phyloP scores from a whole-genome alignment of 2,329 filamentous ascomycete genomes.

The Pseudopithomyces chartarum region DNA sequence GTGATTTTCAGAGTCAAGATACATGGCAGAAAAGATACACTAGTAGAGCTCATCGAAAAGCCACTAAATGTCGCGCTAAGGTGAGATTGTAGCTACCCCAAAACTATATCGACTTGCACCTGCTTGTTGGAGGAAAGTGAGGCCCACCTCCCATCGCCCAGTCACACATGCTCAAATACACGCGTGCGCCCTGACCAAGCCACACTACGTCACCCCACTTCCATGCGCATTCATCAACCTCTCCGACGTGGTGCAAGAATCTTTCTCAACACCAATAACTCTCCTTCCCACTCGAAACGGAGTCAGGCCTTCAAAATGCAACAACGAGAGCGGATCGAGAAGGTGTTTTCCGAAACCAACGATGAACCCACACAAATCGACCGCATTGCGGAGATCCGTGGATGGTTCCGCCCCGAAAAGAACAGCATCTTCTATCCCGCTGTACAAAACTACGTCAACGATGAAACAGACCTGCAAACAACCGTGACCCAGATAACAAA shows the following conservation, averaged over 20 bases:
- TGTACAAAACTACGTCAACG: constrained; percentile 30
- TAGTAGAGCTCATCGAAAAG: too few relatives aligned
- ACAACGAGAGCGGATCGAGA: constrained; percentile 19
- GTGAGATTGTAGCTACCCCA: neutral
- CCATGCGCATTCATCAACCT: neutral
- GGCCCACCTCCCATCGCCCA: neutral
- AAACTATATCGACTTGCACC: neutral
- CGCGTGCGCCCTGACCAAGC: neutral
- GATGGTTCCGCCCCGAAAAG: constrained; percentile 35
- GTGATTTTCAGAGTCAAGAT: too few relatives aligned
- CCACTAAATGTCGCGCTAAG: too few relatives aligned
- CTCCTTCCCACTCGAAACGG: constrained; percentile 1
- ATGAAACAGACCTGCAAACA: constrained; percentile 18
- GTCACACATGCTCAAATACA: neutral
- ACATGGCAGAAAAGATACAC: too few relatives aligned
- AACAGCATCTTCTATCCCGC: constrained; percentile 26
- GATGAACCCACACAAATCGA: constrained; percentile 32
- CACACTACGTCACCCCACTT: constrained; percentile 6
- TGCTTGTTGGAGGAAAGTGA: neutral
- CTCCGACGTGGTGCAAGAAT: neutral
- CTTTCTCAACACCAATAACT: neutral
- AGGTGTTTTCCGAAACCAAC: constrained; percentile 21
- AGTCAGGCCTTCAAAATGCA: constrained; percentile 16
- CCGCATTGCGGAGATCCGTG: constrained; percentile 32
- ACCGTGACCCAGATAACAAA: constrained; percentile 22